phyloP scores from a whole-genome alignment of 257 asterid genomes.

The Misopates orontium region DNA sequence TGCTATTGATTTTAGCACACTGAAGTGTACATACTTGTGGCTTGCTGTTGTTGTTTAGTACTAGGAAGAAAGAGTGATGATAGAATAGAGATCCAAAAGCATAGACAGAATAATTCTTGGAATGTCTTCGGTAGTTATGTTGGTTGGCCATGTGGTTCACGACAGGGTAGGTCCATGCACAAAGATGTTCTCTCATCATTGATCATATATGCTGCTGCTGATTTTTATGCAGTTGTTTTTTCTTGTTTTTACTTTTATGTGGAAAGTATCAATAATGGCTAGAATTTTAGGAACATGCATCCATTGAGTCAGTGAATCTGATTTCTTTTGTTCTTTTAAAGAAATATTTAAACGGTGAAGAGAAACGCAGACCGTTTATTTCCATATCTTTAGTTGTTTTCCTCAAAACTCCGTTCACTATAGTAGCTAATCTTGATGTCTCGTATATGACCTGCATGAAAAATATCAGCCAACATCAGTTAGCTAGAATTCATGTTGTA shows the following conservation, averaged over 20 bases:
- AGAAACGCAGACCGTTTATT: constrained; percentile 46
- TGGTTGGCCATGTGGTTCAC: constrained; percentile 66
- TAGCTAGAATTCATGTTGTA: constrained; percentile 13
- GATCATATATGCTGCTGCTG: constrained; percentile 22
- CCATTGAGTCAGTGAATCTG: background rate
- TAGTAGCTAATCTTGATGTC: constrained; percentile 67
- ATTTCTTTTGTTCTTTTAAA: constrained; percentile 15
- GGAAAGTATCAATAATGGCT: constrained; percentile 20
- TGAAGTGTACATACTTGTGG: too few relatives aligned
- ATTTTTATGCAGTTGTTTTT: constrained; percentile 27
- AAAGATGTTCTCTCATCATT: constrained; percentile 37
- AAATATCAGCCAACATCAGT: constrained; percentile 15
- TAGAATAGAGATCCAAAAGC: constrained; percentile 23
- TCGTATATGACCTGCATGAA: constrained; percentile 61
- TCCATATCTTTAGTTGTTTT: constrained; percentile 66
- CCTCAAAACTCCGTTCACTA: constrained; percentile 66
- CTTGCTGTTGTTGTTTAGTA: background rate
- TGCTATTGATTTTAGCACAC: constrained; percentile 20
- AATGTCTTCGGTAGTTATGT: constrained; percentile 54
- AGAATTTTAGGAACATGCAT: constrained; percentile 7
- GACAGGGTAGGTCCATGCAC: constrained; percentile 62
- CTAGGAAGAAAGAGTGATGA: background rate
- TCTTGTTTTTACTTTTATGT: constrained; percentile 27
- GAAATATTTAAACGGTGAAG: constrained; percentile 17
- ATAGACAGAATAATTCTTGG: constrained; percentile 52